Evolutionary conservation across 1,284 basidiomycete genomes (phyloP).

Genomic region (Chalciporus sp.): DNA sequence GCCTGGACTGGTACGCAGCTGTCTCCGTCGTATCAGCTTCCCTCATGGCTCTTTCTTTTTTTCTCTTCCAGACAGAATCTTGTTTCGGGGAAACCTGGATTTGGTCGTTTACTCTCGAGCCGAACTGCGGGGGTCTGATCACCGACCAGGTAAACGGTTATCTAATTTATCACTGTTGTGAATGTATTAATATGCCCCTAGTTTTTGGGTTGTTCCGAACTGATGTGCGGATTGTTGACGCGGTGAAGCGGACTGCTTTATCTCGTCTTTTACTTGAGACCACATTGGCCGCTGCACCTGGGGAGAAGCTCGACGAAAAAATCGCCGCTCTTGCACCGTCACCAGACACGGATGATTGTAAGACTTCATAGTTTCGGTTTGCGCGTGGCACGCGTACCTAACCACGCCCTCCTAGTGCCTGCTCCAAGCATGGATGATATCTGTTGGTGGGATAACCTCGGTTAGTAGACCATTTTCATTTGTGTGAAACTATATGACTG

Average conservation of each 20-base stretch:
- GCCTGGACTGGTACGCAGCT: slow-evolving; percentile 88
- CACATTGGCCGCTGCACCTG: slow-evolving; percentile 57
- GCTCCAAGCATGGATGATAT: slow-evolving; percentile 74
- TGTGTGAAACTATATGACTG: slow-evolving; percentile 4
- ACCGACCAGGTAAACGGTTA: slow-evolving; percentile 72
- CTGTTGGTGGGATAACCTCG: slow-evolving; percentile 77
- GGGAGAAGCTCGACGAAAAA: slow-evolving; percentile 73
- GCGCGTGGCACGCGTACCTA: slow-evolving; percentile 2
- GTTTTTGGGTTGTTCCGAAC: slow-evolving; percentile 87
- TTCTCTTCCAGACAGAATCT: slow-evolving; percentile 72
- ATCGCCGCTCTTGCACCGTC: slow-evolving; percentile 52
- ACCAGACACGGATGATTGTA: slow-evolving; percentile 42
- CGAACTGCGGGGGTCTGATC: slow-evolving; percentile 89
- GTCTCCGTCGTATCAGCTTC: not conserved
- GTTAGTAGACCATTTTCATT: slow-evolving; percentile 40
- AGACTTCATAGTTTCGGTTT: slow-evolving; percentile 4
- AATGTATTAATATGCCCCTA: slow-evolving; percentile 27
- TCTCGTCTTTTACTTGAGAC: slow-evolving; percentile 70
- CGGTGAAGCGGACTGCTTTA: slow-evolving; percentile 70
- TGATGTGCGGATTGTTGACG: slow-evolving; percentile 79
- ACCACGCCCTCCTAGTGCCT: slow-evolving; percentile 53
- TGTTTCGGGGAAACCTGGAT: slow-evolving; percentile 82
- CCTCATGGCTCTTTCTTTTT: slow-evolving; percentile 5
- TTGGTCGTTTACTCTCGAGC: slow-evolving; percentile 70
- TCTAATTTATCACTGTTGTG: not conserved